A percentile compares a stretch with the other conserved stretches of the same genome.
phyloP scores from a whole-genome alignment of 306 rosid genomes.

The Malus sieversii region DNA sequence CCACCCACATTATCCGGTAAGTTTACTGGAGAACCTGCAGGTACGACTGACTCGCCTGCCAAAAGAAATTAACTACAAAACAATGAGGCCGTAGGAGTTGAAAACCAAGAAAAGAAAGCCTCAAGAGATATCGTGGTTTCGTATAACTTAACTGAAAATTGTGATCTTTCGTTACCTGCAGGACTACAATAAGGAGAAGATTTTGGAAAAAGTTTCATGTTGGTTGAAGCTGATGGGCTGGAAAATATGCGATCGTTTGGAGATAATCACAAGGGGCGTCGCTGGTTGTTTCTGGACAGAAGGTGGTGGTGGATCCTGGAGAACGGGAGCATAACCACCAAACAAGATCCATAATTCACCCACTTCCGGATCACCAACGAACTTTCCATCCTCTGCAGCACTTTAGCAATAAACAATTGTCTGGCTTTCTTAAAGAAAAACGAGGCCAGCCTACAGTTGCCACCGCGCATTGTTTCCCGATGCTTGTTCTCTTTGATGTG shows the following conservation, averaged over 20 bases:
- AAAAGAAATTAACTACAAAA: background rate
- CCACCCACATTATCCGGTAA: conserved; percentile 24
- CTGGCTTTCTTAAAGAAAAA: conserved; percentile 9
- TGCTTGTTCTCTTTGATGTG: conserved; percentile 82
- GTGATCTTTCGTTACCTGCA: conserved; percentile 40
- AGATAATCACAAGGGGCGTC: conserved; percentile 36
- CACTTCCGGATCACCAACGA: conserved; percentile 89
- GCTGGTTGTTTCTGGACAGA: conserved; percentile 36
- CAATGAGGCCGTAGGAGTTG: background rate
- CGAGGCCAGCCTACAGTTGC: conserved; percentile 71
- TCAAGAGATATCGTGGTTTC: background rate
- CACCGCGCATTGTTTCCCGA: conserved; percentile 65
- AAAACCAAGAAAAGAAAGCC: background rate
- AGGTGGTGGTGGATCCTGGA: conserved; percentile 51
- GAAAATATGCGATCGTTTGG: conserved; percentile 23
- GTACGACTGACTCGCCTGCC: conserved; percentile 21
- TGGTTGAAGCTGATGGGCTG: conserved; percentile 28
- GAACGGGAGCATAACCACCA: conserved; percentile 96
- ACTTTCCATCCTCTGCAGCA: conserved; percentile 91
- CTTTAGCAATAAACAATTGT: conserved; percentile 15
- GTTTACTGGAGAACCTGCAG: conserved; percentile 34
- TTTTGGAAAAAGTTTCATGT: conserved; percentile 50
- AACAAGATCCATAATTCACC: conserved; percentile 98
- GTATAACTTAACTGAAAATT: background rate
- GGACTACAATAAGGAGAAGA: conserved; percentile 42